phyloP scores from a whole-genome alignment of 2,329 filamentous ascomycete genomes.

The Aciculosporium take region DNA sequence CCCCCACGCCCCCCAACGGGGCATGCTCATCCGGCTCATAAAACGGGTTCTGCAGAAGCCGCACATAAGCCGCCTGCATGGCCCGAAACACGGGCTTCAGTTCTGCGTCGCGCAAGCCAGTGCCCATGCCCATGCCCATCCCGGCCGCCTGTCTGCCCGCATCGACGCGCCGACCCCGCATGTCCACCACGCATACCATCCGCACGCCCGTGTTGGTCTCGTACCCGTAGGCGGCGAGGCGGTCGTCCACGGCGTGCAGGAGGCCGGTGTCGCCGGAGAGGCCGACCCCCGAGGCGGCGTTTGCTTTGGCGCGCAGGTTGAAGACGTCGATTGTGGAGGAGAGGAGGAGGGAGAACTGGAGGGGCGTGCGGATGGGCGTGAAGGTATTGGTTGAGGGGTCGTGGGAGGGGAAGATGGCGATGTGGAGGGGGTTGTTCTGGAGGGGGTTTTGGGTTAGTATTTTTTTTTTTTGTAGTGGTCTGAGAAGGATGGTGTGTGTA shows the following conservation, averaged over 20 bases:
- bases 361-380: slow-evolving; percentile 49
- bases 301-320: slow-evolving; percentile 64
- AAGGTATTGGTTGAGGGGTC: slow-evolving; percentile 38
- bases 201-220: slow-evolving; percentile 91
- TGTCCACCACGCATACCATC: slow-evolving; percentile 81
- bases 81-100: slow-evolving; percentile 81
- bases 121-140: slow-evolving; percentile 43
- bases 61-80: slow-evolving; percentile 83
- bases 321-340: slow-evolving; percentile 90
- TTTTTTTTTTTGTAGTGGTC: background rate
- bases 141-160: slow-evolving; percentile 24
- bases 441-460: background rate
- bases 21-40: slow-evolving; percentile 78
- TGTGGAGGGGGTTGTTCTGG: slow-evolving; percentile 92
- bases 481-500: background rate
- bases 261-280: slow-evolving; percentile 78
- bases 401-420: slow-evolving; percentile 74
- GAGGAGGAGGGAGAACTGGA: slow-evolving; percentile 85
- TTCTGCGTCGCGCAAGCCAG: slow-evolving; percentile 72
- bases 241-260: slow-evolving; percentile 85
- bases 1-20: slow-evolving; percentile 38
- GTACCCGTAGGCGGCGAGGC: slow-evolving; percentile 87
- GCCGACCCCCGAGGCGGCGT: slow-evolving; percentile 34
- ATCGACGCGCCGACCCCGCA: slow-evolving; percentile 53
- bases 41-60: slow-evolving; percentile 84